These are phyloP conservation scores for Septoria petroselini DNA, from an alignment of 2,329 filamentous ascomycete genomes.

Conservation along the genomic window DNA sequence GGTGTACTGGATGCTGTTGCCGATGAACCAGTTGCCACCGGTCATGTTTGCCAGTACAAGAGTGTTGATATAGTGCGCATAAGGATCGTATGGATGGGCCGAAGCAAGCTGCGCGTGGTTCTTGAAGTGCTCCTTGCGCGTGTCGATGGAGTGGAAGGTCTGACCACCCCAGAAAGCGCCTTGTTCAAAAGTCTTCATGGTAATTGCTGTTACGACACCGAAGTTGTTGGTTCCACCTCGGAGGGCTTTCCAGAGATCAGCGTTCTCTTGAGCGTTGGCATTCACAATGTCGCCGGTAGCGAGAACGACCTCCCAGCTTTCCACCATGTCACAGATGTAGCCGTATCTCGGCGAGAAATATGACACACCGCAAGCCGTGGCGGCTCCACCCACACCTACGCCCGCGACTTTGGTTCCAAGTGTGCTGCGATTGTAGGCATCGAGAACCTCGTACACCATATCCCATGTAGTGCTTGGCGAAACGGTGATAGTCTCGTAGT, in stretches of 20 bases:
- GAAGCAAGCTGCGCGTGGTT: constrained; percentile 8
- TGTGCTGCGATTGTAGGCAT: constrained; percentile 19
- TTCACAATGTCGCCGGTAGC: constrained; percentile 29
- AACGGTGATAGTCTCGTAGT: constrained; percentile 19
- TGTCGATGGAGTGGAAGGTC: constrained; percentile 22
- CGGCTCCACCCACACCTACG: constrained; percentile 34
- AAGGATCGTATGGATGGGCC: constrained; percentile 23
- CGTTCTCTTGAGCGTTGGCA: constrained; percentile 27
- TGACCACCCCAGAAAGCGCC: constrained; percentile 26
- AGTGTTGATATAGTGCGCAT: constrained; percentile 26
- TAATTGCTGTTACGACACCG: constrained; percentile 26
- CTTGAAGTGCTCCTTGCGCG: constrained; percentile 20
- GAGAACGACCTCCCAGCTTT: constrained; percentile 32
- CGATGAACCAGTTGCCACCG: constrained; percentile 25
- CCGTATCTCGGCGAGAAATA: constrained; percentile 33
- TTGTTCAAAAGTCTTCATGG: constrained; percentile 21
- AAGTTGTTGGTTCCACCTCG: constrained; percentile 28
- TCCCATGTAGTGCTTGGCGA: constrained; percentile 23
- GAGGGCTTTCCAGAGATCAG: constrained; percentile 26
- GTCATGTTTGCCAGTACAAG: constrained; percentile 22
- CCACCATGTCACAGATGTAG: constrained; percentile 33
- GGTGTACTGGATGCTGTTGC: constrained; percentile 31
- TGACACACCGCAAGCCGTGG: constrained; percentile 33
- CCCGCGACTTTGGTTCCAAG: constrained; percentile 26
- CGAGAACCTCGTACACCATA: constrained; percentile 23